Percentiles rank a stretch among this genome's conserved stretches.
Conservation (phyloP, 805 yeast genomes). For the Yarrowia sp. region DNA sequence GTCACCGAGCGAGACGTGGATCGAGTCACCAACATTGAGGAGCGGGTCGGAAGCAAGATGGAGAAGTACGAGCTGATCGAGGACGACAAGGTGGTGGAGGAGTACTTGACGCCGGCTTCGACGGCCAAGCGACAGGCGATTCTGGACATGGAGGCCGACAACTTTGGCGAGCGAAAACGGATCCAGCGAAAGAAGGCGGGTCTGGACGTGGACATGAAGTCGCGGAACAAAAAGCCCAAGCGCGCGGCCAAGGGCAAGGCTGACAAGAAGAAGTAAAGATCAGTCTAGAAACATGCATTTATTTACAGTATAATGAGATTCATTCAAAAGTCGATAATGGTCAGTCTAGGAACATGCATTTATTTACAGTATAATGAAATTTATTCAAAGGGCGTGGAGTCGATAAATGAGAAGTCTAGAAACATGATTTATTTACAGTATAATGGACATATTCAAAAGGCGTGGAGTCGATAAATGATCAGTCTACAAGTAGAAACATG, state of each 20-base stretch:
- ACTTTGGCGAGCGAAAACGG: conserved; percentile 72
- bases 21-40: conserved; percentile 82
- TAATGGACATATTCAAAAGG: too few relatives aligned
- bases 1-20: conserved; percentile 83
- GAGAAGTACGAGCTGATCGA: conserved; percentile 65
- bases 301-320: neutral
- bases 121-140: conserved; percentile 86
- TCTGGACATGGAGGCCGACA: conserved; percentile 90
- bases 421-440: neutral
- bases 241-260: neutral
- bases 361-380: neutral
- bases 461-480: too few relatives aligned
- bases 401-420: neutral
- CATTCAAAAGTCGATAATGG: too few relatives aligned
- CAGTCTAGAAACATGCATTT: neutral
- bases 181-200: conserved; percentile 48
- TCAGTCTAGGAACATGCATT: neutral
- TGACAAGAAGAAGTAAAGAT: neutral
- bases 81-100: conserved; percentile 74
- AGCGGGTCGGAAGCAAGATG: conserved; percentile 76
- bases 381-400: too few relatives aligned
- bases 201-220: neutral
- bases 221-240: neutral
- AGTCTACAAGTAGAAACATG: too few relatives aligned
- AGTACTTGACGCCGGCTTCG: conserved; percentile 65